Conservation (phyloP, 257 asterid species). For the Fraxinus americana region DNA sequence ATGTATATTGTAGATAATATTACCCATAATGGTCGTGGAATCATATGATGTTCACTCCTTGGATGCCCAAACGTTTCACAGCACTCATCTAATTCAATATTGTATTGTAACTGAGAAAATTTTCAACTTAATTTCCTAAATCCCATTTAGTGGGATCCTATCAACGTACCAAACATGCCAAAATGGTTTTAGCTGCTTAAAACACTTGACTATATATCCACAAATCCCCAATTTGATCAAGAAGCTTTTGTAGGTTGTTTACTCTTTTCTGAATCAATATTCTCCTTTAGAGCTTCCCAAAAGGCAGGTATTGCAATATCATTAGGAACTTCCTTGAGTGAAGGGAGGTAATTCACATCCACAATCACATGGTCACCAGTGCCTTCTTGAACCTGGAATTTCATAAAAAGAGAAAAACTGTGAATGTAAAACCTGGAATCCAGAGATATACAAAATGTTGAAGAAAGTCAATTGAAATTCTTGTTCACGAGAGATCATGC, state of each 20-base stretch:
- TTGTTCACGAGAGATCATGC: not conserved
- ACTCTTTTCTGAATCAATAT: slow-evolving; percentile 41
- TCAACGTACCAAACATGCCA: slow-evolving; percentile 1
- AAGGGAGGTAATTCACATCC: slow-evolving; percentile 92
- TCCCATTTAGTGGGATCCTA: not conserved
- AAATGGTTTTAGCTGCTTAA: not conserved
- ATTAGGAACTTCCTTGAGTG: slow-evolving; percentile 93
- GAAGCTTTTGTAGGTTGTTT: slow-evolving; percentile 26
- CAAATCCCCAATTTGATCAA: not conserved
- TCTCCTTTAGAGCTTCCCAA: slow-evolving; percentile 90
- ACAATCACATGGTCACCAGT: slow-evolving; percentile 94
- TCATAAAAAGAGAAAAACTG: slow-evolving; percentile 1
- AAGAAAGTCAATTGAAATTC: not conserved
- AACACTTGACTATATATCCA: not conserved
- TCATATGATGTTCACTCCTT: no score
- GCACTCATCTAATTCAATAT: not conserved
- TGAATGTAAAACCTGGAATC: not conserved
- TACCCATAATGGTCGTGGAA: no score
- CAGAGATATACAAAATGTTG: not conserved
- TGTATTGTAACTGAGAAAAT: not conserved
- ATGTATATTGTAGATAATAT: no score
- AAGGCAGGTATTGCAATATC: slow-evolving; percentile 87
- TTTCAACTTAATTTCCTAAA: not conserved
- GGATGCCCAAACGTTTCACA: no score
- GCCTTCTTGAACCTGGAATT: slow-evolving; percentile 76